Evolutionary conservation across 768 basidiomycete genomes (phyloP), one percentile per base, ranked within the genome.

Genomic region (Amanita polypyramis): DNA sequence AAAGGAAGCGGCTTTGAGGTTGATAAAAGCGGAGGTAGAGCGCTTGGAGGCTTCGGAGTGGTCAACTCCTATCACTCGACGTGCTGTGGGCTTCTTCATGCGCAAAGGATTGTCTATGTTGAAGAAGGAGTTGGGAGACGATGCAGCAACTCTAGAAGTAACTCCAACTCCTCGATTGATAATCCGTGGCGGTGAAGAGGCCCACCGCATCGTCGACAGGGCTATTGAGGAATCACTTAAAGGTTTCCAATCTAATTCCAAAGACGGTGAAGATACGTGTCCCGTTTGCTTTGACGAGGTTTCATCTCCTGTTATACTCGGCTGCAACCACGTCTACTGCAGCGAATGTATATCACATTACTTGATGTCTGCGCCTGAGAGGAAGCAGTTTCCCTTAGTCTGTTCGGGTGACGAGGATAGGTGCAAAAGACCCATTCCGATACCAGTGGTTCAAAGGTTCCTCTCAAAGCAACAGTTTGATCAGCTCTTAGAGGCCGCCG

Each of bases 171-270:
- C 63, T 0, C 73, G 56, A 11, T 63, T 84, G 34, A 71, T 66
- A 1, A 63, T 82, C 37, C 70, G 70, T 19, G 80, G 80, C 1
- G 76, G 74, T 8, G 79, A 80, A 46, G 73, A 77, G 25, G 78
- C 73, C 1, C 39, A 38, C 14, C 47, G 27, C 15, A 35, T 34
- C 17, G 39, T 49, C 14, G 21, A 42, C 32, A 27, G 47, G 7
- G 23, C 42, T 17, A 32, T 49, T 15, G 32, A 42, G 20, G 47
- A 49, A n/a, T 49, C 39, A 17, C 25, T n/a, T 4, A 21, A 15
- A 6, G 39, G 37, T 30, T 40, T 25, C 40, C 27, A 42, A 15
- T 8, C 20, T 25, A 19, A 49, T 14, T 8, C 15, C 21, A 39
- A 30, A 9, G 38, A 49, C 7, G 39, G 30, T 10, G 39, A 42